Base-by-base conservation (phyloP, 1,284 basidiomycete species). In the Ceratobasidium papillatum region DNA sequence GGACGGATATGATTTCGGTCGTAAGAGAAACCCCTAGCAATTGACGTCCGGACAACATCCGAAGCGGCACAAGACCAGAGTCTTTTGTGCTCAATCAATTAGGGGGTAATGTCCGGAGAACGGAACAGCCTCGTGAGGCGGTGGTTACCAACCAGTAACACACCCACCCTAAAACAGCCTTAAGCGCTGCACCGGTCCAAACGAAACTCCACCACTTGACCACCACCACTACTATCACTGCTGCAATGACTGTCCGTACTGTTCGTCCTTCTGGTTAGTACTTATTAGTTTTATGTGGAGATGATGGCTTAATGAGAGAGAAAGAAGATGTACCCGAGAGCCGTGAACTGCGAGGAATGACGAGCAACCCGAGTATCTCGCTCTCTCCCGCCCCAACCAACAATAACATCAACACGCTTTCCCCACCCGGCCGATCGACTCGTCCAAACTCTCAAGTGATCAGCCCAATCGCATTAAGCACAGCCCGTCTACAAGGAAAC, bases 361-460 rank as follows among this genome's bases (percentile, higher is more conserved):
- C 36, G 25, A 58, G 66, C 54, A 71, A 71, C 54, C 66, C 66
- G 2, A 71, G 66, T 41, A 71, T 71, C 54, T 71, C 66, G 38
- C 54, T 71, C 32, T 71, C 63, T 43, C 66, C 54, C 38, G 56
- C 56, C 17, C 66, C 59, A 14, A 9, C 49, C 32, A 4, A 25
- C 65, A 12, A 22, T 9, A 17, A 43, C 32, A 4, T 9, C 47
- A 47, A 47, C 17, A 68, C 65, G 22, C 66, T 71, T 36, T 71
- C 66, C 19, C 66, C 66, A 2, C 66, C 66, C 11, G 66, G 54
- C 1, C 36, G 66, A 4, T 47, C 54, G 12, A 45, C 52, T 3
- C 22, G 66, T 3, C 66, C 66, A 1, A 71, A 59, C 54, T 71
- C 66, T 4, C 66, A 71, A 30, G 66, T 71, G 19, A 71, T 71